Conservation (phyloP, 2,329 filamentous ascomycete genomes). For the Sporothrix humicola region DNA sequence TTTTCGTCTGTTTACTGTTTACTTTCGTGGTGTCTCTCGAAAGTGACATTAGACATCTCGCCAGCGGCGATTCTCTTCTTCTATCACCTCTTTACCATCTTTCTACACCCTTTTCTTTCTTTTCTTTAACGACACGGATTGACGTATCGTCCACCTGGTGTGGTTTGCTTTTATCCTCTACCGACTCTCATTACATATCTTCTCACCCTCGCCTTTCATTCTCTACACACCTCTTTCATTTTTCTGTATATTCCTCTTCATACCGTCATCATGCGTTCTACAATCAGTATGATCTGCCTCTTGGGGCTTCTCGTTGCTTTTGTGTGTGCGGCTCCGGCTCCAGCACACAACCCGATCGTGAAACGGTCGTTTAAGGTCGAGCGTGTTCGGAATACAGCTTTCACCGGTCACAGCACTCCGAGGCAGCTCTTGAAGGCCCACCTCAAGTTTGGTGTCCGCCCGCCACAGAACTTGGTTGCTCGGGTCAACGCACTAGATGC, state of each 20-base stretch:
- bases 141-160: constrained; percentile 40
- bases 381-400: constrained; percentile 60
- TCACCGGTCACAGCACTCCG: constrained; percentile 62
- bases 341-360: constrained; percentile 51
- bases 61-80: constrained; percentile 29
- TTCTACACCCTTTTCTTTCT: constrained; percentile 17
- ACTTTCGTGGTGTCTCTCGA: background rate
- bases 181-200: background rate
- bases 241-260: background rate
- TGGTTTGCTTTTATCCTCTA: constrained; percentile 35
- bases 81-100: background rate
- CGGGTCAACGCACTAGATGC: constrained; percentile 43
- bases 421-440: constrained; percentile 69
- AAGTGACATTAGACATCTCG: constrained; percentile 26
- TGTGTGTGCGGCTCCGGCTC: constrained; percentile 54
- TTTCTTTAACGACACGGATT: constrained; percentile 9
- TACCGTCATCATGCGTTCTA: constrained; percentile 40
- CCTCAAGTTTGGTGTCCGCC: constrained; percentile 67
- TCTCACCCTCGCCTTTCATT: background rate
- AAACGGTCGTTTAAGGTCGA: constrained; percentile 68
- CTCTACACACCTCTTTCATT: constrained; percentile 22
- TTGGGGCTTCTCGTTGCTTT: constrained; percentile 56
- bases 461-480: constrained; percentile 52
- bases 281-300: constrained; percentile 46
- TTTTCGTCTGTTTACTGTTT: constrained; percentile 24